Percentiles rank a stretch among this genome's conserved stretches.
Evolutionary conservation across 2,329 filamentous ascomycete genomes (phyloP).

Genomic region (Neocucurbitaria cava): DNA sequence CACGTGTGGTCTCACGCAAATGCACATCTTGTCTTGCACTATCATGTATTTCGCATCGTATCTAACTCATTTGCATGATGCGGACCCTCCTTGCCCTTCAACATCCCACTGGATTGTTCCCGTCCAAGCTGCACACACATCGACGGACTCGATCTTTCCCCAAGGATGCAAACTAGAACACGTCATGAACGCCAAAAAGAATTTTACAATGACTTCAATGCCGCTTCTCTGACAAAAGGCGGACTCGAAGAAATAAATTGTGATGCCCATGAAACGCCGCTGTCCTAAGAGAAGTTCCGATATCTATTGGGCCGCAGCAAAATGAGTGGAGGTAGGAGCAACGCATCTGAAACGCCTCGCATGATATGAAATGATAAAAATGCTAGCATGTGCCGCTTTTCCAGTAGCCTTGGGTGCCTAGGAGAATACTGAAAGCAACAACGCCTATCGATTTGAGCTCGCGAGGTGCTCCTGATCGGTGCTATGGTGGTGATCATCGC

Average conservation of each 20-base stretch:
- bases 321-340: slow-evolving; percentile 41
- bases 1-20: too few species aligned
- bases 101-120: neutral
- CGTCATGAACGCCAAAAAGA: slow-evolving; percentile 19
- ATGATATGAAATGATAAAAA: slow-evolving; percentile 10
- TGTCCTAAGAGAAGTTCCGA: slow-evolving; percentile 19
- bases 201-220: slow-evolving; percentile 16
- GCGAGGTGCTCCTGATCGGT: slow-evolving; percentile 28
- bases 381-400: slow-evolving; percentile 13
- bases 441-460: slow-evolving; percentile 30
- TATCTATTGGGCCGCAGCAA: slow-evolving; percentile 28
- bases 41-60: slow-evolving; percentile 15
- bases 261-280: slow-evolving; percentile 27
- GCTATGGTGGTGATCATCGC: slow-evolving; percentile 69
- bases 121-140: too few species aligned
- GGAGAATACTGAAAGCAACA: neutral
- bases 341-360: slow-evolving; percentile 29
- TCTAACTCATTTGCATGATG: slow-evolving; percentile 8
- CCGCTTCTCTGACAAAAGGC: slow-evolving; percentile 1
- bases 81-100: neutral
- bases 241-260: slow-evolving; percentile 10
- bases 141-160: too few species aligned
- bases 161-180: slow-evolving; percentile 13
- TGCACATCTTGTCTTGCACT: neutral
- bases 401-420: neutral